These are phyloP conservation scores for Lipomyces sp. DNA, from an alignment of 805 yeast species.

Conservation along the genomic window DNA sequence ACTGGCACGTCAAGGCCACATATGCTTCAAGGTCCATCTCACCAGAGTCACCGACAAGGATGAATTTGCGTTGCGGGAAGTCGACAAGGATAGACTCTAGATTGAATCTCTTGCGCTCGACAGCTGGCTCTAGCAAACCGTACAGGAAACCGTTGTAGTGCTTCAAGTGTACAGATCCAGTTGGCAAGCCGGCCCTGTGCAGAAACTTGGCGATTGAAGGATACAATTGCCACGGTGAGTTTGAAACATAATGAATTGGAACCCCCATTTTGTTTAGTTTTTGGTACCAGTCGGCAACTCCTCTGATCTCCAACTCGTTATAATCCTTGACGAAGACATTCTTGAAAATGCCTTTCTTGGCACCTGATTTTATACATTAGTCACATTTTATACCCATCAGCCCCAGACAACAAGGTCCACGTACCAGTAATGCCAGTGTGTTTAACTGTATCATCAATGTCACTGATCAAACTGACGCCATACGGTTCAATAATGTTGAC, in stretches of 20 bases:
- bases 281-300: slow-evolving; percentile 74
- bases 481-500: slow-evolving; percentile 51
- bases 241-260: slow-evolving; percentile 90
- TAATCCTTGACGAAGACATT: slow-evolving; percentile 74
- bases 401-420: background rate
- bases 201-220: slow-evolving; percentile 64
- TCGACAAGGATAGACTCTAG: slow-evolving; percentile 67
- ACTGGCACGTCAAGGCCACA: slow-evolving; percentile 63
- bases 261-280: slow-evolving; percentile 56
- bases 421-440: slow-evolving; percentile 82
- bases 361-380: slow-evolving; percentile 43
- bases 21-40: slow-evolving; percentile 95
- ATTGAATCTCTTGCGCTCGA: slow-evolving; percentile 74
- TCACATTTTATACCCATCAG: background rate
- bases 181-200: slow-evolving; percentile 62
- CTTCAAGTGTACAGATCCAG: slow-evolving; percentile 83
- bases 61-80: slow-evolving; percentile 76
- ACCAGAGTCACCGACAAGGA: slow-evolving; percentile 93
- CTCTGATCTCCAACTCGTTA: slow-evolving; percentile 70
- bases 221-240: slow-evolving; percentile 91
- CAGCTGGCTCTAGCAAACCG: slow-evolving; percentile 84
- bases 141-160: slow-evolving; percentile 82
- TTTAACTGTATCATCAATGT: slow-evolving; percentile 93
- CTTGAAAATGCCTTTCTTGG: slow-evolving; percentile 78
- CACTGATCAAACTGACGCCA: slow-evolving; percentile 81